phyloP scores from a whole-genome alignment of 2,329 filamentous ascomycete species.

The Nemania serpens region DNA sequence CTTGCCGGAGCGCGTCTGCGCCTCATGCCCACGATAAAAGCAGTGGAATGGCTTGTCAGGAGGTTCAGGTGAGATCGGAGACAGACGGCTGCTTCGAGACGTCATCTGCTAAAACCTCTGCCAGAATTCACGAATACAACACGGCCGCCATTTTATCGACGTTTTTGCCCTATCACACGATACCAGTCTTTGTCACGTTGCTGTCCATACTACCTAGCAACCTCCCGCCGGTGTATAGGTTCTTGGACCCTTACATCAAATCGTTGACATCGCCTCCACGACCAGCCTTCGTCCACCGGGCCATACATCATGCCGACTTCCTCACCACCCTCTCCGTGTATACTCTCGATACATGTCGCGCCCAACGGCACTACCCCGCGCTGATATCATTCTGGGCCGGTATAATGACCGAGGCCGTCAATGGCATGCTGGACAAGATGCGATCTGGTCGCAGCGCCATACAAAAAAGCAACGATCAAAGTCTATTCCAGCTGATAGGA shows the following conservation, averaged over 20 bases:
- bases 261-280: conserved; percentile 77
- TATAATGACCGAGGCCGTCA: conserved; percentile 82
- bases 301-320: conserved; percentile 77
- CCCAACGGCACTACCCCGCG: conserved; percentile 74
- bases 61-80: conserved; percentile 72
- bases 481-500: conserved; percentile 69
- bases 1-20: conserved; percentile 77
- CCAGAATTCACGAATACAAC: conserved; percentile 89
- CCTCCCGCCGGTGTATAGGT: conserved; percentile 77
- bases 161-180: conserved; percentile 90
- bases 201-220: conserved; percentile 83
- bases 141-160: conserved; percentile 77
- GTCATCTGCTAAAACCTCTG: conserved; percentile 21
- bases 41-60: conserved; percentile 92
- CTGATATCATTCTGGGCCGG: conserved; percentile 91
- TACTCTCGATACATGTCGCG: conserved; percentile 73
- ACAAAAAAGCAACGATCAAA: conserved; percentile 80
- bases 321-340: conserved; percentile 78
- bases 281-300: conserved; percentile 81
- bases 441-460: conserved; percentile 76
- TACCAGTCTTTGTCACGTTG: conserved; percentile 81
- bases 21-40: conserved; percentile 85
- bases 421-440: conserved; percentile 77
- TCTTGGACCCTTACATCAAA: conserved; percentile 83
- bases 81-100: neutral